Conservation (phyloP, 2,329 filamentous ascomycete species). For the Pseudopithomyces maydicus region DNA sequence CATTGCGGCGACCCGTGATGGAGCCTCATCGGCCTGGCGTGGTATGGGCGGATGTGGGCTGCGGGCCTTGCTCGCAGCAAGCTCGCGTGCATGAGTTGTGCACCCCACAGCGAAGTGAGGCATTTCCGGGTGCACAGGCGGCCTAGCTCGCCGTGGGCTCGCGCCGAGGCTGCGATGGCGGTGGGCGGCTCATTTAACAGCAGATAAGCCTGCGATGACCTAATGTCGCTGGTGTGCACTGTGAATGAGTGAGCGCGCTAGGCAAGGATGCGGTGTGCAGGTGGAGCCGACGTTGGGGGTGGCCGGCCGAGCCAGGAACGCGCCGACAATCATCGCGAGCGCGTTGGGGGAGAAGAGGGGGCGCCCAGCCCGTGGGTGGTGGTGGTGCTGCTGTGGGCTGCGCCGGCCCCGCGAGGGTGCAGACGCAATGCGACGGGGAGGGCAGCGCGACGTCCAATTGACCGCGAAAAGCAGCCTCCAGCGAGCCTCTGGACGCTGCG, state of each 20-base stretch:
- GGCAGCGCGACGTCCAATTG: too few species aligned
- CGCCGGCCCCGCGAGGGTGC: too few species aligned
- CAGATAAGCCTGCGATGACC: conserved; percentile 3
- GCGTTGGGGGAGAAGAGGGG: background rate
- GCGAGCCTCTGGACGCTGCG: too few species aligned
- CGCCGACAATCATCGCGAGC: background rate
- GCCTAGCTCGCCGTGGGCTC: background rate
- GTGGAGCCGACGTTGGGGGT: conserved; percentile 6
- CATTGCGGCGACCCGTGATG: background rate
- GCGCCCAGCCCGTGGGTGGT: background rate
- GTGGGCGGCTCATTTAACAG: conserved; percentile 2
- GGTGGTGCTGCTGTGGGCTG: too few species aligned
- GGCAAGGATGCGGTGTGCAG: background rate
- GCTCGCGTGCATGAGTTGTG: conserved; percentile 1
- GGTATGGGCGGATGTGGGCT: background rate
- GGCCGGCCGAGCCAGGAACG: conserved; percentile 2
- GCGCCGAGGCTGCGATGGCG: conserved; percentile 1
- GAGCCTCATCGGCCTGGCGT: conserved; percentile 1
- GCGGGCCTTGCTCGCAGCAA: background rate
- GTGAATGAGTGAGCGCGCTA: background rate
- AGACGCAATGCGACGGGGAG: too few species aligned
- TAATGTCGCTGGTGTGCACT: background rate
- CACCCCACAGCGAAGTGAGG: background rate
- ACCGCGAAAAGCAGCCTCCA: too few species aligned
- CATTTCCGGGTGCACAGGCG: background rate